These are phyloP conservation scores for Beauveria sp. DNA, from an alignment of 2,329 filamentous ascomycete species.

Conservation along the genomic window DNA sequence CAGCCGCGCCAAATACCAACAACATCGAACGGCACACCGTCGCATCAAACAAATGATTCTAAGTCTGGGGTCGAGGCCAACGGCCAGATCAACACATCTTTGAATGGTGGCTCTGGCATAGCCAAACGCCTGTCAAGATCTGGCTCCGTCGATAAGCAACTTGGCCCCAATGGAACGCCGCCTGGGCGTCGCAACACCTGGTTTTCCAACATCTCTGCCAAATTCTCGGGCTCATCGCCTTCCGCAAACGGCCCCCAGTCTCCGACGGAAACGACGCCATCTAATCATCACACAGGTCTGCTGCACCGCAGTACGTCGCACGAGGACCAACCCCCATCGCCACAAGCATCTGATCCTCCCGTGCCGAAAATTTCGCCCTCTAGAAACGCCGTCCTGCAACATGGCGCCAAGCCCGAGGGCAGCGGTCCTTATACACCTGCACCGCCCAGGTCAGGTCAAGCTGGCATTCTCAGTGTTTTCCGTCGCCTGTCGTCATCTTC, in stretches of 20 bases:
- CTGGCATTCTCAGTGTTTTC: conserved; percentile 74
- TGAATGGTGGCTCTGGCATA: conserved; percentile 19
- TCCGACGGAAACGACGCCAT: conserved; percentile 13
- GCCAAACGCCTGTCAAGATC: conserved; percentile 25
- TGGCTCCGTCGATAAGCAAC: conserved; percentile 28
- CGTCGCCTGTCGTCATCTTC: conserved; percentile 70
- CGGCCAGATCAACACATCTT: conserved; percentile 16
- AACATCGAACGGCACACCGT: conserved; percentile 16
- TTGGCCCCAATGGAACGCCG: conserved; percentile 23
- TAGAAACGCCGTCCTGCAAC: conserved; percentile 53
- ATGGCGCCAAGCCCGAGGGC: conserved; percentile 47
- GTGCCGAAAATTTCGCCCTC: conserved; percentile 41
- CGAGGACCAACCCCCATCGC: conserved; percentile 24
- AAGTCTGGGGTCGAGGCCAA: conserved; percentile 13
- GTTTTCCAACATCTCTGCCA: conserved; percentile 89
- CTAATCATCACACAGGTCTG: conserved; percentile 7
- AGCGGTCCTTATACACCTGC: conserved; percentile 65
- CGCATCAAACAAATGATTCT: conserved; percentile 16
- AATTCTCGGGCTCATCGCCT: conserved; percentile 62
- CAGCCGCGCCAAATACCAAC: conserved; percentile 27
- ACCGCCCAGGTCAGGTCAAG: conserved; percentile 59
- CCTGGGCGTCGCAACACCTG: conserved; percentile 66
- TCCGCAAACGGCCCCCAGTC: conserved; percentile 22
- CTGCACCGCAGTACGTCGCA: conserved; percentile 21
- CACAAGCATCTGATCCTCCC: conserved; percentile 30